These are phyloP conservation scores for Neofusicoccum ribis DNA, from an alignment of 2,329 filamentous ascomycete genomes.

Conservation along the genomic window DNA sequence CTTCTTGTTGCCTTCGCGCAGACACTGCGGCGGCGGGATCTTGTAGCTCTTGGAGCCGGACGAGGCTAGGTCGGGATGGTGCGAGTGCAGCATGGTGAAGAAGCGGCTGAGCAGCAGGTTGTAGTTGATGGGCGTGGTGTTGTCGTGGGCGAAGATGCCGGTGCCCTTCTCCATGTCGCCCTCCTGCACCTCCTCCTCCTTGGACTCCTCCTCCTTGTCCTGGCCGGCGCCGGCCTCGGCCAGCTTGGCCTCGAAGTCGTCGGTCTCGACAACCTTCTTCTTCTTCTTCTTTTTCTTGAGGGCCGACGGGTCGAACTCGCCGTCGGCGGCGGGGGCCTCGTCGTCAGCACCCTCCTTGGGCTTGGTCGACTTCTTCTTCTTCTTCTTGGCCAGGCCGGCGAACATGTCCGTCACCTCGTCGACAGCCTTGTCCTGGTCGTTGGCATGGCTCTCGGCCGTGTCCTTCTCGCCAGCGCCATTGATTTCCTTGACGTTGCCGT, in stretches of 20 bases:
- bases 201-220: conserved; percentile 55
- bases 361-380: conserved; percentile 65
- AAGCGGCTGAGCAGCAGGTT: conserved; percentile 84
- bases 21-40: conserved; percentile 96
- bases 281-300: conserved; percentile 90
- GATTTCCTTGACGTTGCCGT: conserved; percentile 79
- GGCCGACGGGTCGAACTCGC: conserved; percentile 64
- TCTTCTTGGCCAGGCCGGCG: conserved; percentile 72
- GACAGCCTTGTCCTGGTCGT: conserved; percentile 56
- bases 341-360: conserved; percentile 57
- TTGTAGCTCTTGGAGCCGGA: conserved; percentile 94
- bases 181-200: conserved; percentile 50
- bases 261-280: conserved; percentile 63
- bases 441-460: conserved; percentile 73
- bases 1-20: conserved; percentile 99
- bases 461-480: conserved; percentile 75
- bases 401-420: conserved; percentile 64
- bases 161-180: conserved; percentile 86
- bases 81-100: conserved; percentile 90
- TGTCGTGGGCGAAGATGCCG: conserved; percentile 85
- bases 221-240: conserved; percentile 59
- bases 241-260: conserved; percentile 68
- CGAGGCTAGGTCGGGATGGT: conserved; percentile 93
- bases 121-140: conserved; percentile 77
- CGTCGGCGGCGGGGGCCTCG: conserved; percentile 53